These are phyloP conservation scores for Fusarium sp. DNA, from an alignment of 2,329 filamentous ascomycete genomes.

Conservation along the genomic window DNA sequence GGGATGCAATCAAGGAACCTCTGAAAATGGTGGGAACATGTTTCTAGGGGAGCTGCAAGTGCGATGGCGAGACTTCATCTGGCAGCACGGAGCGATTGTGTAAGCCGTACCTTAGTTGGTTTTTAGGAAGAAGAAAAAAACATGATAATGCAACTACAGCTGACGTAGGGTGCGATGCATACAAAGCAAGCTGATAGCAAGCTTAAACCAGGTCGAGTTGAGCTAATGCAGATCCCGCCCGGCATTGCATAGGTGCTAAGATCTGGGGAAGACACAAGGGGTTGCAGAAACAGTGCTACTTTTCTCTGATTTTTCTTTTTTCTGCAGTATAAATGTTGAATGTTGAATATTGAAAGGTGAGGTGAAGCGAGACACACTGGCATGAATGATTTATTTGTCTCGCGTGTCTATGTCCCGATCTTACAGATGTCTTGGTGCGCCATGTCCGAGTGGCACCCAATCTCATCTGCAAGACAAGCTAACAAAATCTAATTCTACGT, in stretches of 20 bases:
- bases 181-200: conserved; percentile 13
- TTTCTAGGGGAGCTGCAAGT: background rate
- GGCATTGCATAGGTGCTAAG: conserved; percentile 17
- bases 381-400: conserved; percentile 16
- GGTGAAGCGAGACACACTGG: conserved; percentile 15
- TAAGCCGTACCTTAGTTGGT: conserved; percentile 13
- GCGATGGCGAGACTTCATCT: background rate
- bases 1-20: conserved; percentile 11
- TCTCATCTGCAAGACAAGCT: conserved; percentile 14
- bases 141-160: conserved; percentile 22
- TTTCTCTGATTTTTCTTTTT: background rate
- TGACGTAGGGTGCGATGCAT: conserved; percentile 26
- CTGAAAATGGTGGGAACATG: background rate
- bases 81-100: background rate
- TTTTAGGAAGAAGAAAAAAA: background rate
- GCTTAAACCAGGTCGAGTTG: conserved; percentile 16
- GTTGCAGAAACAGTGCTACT: background rate
- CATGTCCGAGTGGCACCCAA: conserved; percentile 6
- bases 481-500: conserved; percentile 30
- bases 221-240: conserved; percentile 31
- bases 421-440: conserved; percentile 22
- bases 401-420: conserved; percentile 30
- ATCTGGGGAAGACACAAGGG: conserved; percentile 16
- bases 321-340: background rate
- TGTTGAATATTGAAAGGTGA: background rate